phyloP scores from a whole-genome alignment of 1,284 basidiomycete species.

The Ganoderma leucocontextum region DNA sequence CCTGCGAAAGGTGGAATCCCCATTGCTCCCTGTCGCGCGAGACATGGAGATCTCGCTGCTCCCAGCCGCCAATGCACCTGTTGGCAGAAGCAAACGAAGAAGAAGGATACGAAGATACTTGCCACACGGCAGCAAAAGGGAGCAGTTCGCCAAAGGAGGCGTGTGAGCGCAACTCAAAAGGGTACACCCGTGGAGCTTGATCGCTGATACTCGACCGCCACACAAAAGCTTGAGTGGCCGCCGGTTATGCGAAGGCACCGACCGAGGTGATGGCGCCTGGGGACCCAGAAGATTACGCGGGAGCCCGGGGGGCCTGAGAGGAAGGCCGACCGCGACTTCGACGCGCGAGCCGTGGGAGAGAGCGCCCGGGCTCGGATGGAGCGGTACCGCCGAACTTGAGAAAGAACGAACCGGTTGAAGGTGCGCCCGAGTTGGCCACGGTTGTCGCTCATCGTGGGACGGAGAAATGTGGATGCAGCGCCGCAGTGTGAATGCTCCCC shows the following conservation, averaged over 20 bases:
- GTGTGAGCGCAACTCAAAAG: not conserved
- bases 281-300: not conserved
- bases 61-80: not conserved
- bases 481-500: not conserved
- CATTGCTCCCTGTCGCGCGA: too few species aligned
- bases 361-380: not conserved
- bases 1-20: not conserved
- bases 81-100: not conserved
- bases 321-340: not conserved
- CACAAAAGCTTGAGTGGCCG: not conserved
- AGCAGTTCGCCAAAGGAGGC: not conserved
- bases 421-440: not conserved
- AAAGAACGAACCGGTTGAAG: not conserved
- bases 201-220: not conserved
- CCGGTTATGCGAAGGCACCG: not conserved
- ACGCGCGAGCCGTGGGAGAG: not conserved
- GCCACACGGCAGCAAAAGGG: not conserved
- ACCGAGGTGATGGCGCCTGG: not conserved
- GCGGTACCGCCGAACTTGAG: not conserved
- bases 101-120: not conserved
- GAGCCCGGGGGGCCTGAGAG: not conserved
- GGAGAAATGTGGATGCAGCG: not conserved
- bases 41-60: not conserved
- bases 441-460: constrained; percentile 1
- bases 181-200: not conserved